Conservation (phyloP, 1,139 yeast genomes). For the Candida sojae region DNA sequence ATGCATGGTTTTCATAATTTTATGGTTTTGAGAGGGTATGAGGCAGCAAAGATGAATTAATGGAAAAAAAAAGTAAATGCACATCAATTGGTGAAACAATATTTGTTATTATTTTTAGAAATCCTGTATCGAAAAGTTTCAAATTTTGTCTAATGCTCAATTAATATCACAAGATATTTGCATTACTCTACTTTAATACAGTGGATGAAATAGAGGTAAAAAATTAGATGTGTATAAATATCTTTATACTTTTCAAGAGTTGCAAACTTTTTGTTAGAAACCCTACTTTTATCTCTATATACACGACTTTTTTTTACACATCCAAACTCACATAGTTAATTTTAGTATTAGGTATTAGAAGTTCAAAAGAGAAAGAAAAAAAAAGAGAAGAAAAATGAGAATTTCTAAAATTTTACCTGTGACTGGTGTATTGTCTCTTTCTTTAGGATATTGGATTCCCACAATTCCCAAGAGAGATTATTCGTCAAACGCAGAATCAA, state of each 20-base stretch:
- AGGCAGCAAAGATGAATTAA: neutral
- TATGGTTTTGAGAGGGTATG: constrained; percentile 2
- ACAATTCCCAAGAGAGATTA: neutral
- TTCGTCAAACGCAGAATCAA: neutral
- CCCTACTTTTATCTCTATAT: neutral
- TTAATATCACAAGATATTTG: neutral
- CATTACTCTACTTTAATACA: neutral
- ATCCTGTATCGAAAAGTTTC: neutral
- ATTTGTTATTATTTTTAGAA: constrained; percentile 1
- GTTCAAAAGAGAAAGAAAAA: neutral
- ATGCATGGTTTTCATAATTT: neutral
- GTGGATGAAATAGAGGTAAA: neutral
- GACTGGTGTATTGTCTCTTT: constrained; percentile 1
- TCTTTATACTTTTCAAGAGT: neutral
- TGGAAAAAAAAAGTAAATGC: neutral
- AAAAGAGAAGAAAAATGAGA: neutral
- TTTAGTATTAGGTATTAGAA: neutral
- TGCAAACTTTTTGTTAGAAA: neutral
- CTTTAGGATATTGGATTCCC: constrained; percentile 4
- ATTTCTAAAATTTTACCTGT: constrained; percentile 3
- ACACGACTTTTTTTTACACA: constrained; percentile 1
- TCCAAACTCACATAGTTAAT: constrained; percentile 1
- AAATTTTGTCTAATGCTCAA: neutral
- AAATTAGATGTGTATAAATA: neutral
- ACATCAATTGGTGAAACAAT: constrained; percentile 3